Conservation (phyloP, 306 rosid genomes). For the Acacia confusa region DNA sequence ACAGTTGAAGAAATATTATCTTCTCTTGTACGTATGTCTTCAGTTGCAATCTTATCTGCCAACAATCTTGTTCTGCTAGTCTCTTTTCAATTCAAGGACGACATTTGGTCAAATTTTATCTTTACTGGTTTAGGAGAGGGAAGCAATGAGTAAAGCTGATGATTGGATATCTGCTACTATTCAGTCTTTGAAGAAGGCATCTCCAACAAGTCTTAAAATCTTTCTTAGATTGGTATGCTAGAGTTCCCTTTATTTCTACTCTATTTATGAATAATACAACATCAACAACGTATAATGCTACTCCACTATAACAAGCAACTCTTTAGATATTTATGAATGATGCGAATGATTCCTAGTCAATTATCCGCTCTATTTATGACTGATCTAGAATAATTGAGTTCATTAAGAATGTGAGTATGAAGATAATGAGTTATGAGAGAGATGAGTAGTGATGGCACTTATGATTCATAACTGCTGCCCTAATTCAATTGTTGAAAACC, state of each 20-base stretch:
- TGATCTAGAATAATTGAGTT: not conserved
- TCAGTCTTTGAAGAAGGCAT: conserved; percentile 68
- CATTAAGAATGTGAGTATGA: not conserved
- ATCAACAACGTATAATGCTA: no score
- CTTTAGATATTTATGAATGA: not conserved
- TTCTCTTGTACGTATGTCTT: conserved; percentile 69
- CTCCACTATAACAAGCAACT: not conserved
- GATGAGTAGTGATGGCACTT: not conserved
- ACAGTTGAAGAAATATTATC: conserved; percentile 71
- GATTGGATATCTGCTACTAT: conserved; percentile 67
- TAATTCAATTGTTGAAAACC: not conserved
- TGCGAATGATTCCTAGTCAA: not conserved
- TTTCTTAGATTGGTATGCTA: conserved; percentile 70
- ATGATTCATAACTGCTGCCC: not conserved
- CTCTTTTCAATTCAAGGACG: conserved; percentile 1
- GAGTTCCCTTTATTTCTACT: not conserved
- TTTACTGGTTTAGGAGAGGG: conserved; percentile 57
- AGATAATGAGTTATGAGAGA: not conserved
- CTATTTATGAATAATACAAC: not conserved
- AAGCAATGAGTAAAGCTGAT: conserved; percentile 46
- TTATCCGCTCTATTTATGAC: not conserved
- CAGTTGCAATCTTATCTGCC: not conserved
- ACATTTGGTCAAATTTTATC: conserved; percentile 19
- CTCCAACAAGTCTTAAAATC: conserved; percentile 85
- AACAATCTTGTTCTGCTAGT: not conserved